Percentiles rank a stretch among this genome's conserved stretches.
These are phyloP conservation scores for Nemania bipapillata DNA, from an alignment of 2,329 filamentous ascomycete genomes.

Conservation along the genomic window DNA sequence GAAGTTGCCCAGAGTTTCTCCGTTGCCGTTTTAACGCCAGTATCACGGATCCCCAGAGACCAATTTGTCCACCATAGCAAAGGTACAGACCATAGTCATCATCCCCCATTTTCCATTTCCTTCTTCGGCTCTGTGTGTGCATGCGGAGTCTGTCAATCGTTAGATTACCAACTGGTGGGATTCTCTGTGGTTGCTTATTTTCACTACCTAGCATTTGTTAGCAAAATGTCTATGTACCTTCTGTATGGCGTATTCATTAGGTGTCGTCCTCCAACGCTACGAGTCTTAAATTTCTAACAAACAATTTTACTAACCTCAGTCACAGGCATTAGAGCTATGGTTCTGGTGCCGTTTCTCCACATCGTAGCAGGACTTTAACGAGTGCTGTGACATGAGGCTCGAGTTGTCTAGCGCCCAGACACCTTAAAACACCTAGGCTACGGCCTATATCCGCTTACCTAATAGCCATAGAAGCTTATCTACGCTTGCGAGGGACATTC, in stretches of 20 bases:
- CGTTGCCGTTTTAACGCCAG: background rate
- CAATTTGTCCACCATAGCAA: background rate
- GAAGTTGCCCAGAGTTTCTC: background rate
- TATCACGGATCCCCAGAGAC: background rate
- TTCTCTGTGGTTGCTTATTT: too few relatives aligned
- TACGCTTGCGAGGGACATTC: background rate
- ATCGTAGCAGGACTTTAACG: background rate
- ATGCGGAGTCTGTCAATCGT: background rate
- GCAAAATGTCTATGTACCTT: background rate
- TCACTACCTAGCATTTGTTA: too few relatives aligned
- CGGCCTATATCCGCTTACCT: background rate
- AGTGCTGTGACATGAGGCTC: slow-evolving; percentile 2
- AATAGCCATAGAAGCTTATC: background rate
- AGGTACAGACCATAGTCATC: too few relatives aligned
- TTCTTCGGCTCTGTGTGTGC: background rate
- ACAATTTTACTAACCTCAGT: slow-evolving; percentile 6
- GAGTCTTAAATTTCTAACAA: too few relatives aligned
- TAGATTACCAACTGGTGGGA: background rate
- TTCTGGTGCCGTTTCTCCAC: background rate
- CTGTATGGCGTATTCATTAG: background rate
- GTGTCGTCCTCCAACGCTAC: background rate
- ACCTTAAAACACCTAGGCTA: background rate
- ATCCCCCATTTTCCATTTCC: background rate
- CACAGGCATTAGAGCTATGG: slow-evolving; percentile 19
- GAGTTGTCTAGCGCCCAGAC: background rate